These are phyloP conservation scores for Magnolia kwangsiensis DNA, from an alignment of 164 flowering plant genomes.

Conservation along the genomic window DNA sequence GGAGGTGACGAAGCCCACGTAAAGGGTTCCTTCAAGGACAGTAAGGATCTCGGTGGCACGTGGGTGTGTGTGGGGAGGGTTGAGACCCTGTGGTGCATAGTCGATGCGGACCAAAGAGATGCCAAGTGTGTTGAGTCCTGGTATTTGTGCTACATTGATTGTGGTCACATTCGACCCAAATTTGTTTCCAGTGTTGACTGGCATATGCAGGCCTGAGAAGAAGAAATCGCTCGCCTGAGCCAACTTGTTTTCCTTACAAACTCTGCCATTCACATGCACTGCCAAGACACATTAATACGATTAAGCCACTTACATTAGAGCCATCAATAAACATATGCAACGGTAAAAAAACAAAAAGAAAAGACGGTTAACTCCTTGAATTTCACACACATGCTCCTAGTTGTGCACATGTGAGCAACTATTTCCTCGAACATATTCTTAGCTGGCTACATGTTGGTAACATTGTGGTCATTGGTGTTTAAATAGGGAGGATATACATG, in stretches of 20 bases:
- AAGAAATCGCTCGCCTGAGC: conserved; percentile 17
- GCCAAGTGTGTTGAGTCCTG: conserved; percentile 11
- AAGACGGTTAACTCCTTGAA: background rate
- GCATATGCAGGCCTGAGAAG: conserved; percentile 2
- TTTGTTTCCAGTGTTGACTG: background rate
- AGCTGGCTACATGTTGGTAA: background rate
- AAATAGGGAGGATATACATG: background rate
- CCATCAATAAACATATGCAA: background rate
- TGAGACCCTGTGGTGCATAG: conserved; percentile 6
- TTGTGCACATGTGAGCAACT: background rate
- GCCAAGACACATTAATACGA: background rate
- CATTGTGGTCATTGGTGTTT: background rate
- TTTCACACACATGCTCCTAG: no score
- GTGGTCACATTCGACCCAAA: conserved; percentile 4
- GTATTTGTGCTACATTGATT: conserved; percentile 5
- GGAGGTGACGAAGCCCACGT: conserved; percentile 8
- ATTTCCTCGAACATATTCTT: background rate
- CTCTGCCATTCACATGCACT: conserved; percentile 18
- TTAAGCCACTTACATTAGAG: background rate
- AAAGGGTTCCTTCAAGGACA: conserved; percentile 4
- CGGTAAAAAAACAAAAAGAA: no score
- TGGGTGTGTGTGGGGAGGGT: conserved; percentile 9
- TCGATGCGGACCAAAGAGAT: conserved; percentile 12
- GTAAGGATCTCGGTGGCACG: conserved; percentile 5
- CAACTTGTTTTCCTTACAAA: conserved; percentile 18